Evolutionary conservation across 1,139 yeast species (phyloP).

Genomic region (Pneumocystis oryctolagi): DNA sequence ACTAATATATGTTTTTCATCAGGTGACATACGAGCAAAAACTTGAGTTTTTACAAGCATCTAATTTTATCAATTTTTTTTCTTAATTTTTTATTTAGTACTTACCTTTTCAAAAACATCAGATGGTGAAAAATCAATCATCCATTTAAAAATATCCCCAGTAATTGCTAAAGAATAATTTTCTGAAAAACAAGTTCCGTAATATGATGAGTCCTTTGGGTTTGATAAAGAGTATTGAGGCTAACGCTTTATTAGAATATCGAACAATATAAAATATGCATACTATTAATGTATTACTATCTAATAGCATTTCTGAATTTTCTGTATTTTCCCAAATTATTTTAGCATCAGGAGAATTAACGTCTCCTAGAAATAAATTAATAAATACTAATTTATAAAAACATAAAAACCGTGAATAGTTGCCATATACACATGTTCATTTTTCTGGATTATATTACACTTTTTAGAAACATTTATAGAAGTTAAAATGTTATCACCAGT

Average conservation of each 20-base stretch:
- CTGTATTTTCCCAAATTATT: slow-evolving; percentile 27
- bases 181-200: slow-evolving; percentile 10
- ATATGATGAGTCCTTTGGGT: not conserved
- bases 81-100: not conserved
- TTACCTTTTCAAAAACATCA: not conserved
- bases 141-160: slow-evolving; percentile 81
- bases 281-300: slow-evolving; percentile 45
- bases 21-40: slow-evolving; percentile 96
- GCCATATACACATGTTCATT: slow-evolving; percentile 45
- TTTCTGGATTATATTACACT: slow-evolving; percentile 49
- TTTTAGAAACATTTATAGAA: slow-evolving; percentile 83
- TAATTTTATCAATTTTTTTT: slow-evolving; percentile 30
- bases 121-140: slow-evolving; percentile 35
- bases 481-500: slow-evolving; percentile 94
- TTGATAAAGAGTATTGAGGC: not conserved
- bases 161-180: slow-evolving; percentile 60
- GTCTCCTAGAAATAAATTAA: not conserved
- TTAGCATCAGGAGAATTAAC: slow-evolving; percentile 7
- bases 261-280: not conserved
- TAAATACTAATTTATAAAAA: not conserved
- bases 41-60: slow-evolving; percentile 55
- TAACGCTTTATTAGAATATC: slow-evolving; percentile 1
- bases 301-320: slow-evolving; percentile 26
- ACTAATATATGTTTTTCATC: slow-evolving; percentile 95
- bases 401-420: slow-evolving; percentile 34